These are phyloP conservation scores for Dryadomyces sulphureus DNA, from an alignment of 2,329 filamentous ascomycete species.

Conservation along the genomic window DNA sequence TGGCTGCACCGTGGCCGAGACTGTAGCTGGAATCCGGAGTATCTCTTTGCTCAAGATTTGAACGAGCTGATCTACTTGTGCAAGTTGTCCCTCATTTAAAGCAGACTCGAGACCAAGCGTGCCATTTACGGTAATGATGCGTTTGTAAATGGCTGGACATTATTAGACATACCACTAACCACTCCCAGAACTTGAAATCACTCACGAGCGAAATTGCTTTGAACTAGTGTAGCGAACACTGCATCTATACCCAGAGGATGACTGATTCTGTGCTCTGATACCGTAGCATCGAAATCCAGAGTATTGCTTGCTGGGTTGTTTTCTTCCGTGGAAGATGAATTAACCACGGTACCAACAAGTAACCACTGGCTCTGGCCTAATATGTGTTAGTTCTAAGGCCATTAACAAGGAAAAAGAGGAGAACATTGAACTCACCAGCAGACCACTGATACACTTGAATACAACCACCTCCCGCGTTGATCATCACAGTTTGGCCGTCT, in stretches of 20 bases:
- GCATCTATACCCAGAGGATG: slow-evolving; percentile 48
- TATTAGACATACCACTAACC: neutral
- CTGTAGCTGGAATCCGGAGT: slow-evolving; percentile 1
- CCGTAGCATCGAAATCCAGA: slow-evolving; percentile 84
- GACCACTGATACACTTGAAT: slow-evolving; percentile 88
- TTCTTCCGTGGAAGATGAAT: slow-evolving; percentile 20
- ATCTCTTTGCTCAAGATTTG: slow-evolving; percentile 39
- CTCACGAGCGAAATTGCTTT: slow-evolving; percentile 11
- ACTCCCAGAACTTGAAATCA: slow-evolving; percentile 16
- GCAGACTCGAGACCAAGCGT: slow-evolving; percentile 20
- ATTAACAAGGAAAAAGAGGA: slow-evolving; percentile 3
- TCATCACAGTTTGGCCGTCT: slow-evolving; percentile 91
- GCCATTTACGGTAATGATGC: slow-evolving; percentile 8
- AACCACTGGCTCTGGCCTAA: slow-evolving; percentile 57
- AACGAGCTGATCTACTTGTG: slow-evolving; percentile 44
- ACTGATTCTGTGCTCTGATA: slow-evolving; percentile 34
- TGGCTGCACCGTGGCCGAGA: slow-evolving; percentile 25
- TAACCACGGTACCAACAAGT: slow-evolving; percentile 86
- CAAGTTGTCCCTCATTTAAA: slow-evolving; percentile 53
- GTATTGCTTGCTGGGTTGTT: slow-evolving; percentile 56
- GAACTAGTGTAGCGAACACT: slow-evolving; percentile 8
- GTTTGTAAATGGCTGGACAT: slow-evolving; percentile 6
- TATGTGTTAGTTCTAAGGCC: too few relatives aligned
- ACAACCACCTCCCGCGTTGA: slow-evolving; percentile 65
- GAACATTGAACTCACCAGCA: slow-evolving; percentile 18